phyloP scores from a whole-genome alignment of 805 yeast species.

The Hanseniaspora hatyaiensis region DNA sequence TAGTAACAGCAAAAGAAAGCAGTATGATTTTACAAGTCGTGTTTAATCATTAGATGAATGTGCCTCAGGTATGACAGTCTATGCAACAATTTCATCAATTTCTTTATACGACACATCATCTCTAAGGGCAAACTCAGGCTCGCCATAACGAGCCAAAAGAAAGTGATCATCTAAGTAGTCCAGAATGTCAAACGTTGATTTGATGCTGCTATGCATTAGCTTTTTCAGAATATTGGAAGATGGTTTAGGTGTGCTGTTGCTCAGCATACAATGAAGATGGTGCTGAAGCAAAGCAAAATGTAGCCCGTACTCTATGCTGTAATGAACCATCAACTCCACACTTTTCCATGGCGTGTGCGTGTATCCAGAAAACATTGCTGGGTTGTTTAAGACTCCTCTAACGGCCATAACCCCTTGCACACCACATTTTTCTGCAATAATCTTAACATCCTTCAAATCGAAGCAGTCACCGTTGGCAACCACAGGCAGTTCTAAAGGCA shows the following conservation, averaged over 20 bases:
- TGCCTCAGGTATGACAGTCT: too few relatives aligned
- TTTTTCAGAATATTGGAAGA: constrained; percentile 41
- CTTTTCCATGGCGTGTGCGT: constrained; percentile 80
- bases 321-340: constrained; percentile 70
- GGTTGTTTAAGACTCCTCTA: constrained; percentile 74
- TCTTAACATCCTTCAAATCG: constrained; percentile 47
- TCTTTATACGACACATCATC: constrained; percentile 38
- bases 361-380: constrained; percentile 73
- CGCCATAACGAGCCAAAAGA: constrained; percentile 52
- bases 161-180: constrained; percentile 76
- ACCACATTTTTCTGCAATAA: constrained; percentile 54
- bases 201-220: constrained; percentile 45
- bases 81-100: too few relatives aligned
- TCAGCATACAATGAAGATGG: constrained; percentile 80
- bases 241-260: constrained; percentile 38
- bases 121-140: constrained; percentile 53
- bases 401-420: constrained; percentile 95
- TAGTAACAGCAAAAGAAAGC: too few relatives aligned
- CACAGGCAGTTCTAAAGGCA: constrained; percentile 55
- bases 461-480: constrained; percentile 98
- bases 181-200: constrained; percentile 48
- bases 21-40: too few relatives aligned
- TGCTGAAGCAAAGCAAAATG: constrained; percentile 80
- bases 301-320: constrained; percentile 53
- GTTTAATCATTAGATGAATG: too few relatives aligned